These are phyloP conservation scores for Aspergillus ostianus DNA, from an alignment of 495 filamentous ascomycete species.

Conservation along the genomic window DNA sequence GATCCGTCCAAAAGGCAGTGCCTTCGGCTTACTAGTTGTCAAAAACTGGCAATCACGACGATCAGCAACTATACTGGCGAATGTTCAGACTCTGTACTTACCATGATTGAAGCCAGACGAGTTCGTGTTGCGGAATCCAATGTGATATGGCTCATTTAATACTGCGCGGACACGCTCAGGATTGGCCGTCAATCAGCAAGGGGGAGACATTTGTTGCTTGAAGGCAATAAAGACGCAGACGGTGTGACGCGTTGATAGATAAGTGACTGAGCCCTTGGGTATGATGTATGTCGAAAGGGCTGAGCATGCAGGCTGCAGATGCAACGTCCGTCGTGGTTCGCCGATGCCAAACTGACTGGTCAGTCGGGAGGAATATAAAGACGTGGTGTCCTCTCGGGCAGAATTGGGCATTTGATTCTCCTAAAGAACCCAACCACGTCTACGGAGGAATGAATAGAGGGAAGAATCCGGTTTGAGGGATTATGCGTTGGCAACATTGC, in stretches of 20 bases:
- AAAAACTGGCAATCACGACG: conserved; percentile 11
- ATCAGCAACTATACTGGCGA: not conserved
- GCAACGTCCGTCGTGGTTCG: not conserved
- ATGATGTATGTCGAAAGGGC: conserved; percentile 15
- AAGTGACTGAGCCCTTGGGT: conserved; percentile 15
- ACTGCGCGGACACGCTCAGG: not conserved
- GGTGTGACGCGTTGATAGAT: conserved; percentile 26
- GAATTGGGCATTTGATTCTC: not conserved
- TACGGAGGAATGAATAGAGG: not conserved
- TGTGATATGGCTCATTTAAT: not conserved
- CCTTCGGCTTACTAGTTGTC: conserved; percentile 10
- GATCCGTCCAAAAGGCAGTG: conserved; percentile 23
- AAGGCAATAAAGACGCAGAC: conserved; percentile 13
- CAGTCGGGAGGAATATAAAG: conserved; percentile 15
- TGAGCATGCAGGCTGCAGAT: conserved; percentile 23
- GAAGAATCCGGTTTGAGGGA: not conserved
- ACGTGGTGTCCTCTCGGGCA: conserved; percentile 13
- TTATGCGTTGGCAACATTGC: not conserved
- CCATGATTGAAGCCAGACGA: conserved; percentile 5
- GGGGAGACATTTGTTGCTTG: conserved; percentile 13
- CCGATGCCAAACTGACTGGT: conserved; percentile 10
- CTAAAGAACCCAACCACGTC: not conserved
- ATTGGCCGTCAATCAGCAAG: conserved; percentile 6
- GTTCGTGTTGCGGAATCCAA: not conserved
- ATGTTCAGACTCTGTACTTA: conserved; percentile 1